Percentiles rank a stretch among this genome's conserved stretches.
Conservation (phyloP, 2,329 filamentous ascomycete genomes). For the Botrytis pseudocinerea region DNA sequence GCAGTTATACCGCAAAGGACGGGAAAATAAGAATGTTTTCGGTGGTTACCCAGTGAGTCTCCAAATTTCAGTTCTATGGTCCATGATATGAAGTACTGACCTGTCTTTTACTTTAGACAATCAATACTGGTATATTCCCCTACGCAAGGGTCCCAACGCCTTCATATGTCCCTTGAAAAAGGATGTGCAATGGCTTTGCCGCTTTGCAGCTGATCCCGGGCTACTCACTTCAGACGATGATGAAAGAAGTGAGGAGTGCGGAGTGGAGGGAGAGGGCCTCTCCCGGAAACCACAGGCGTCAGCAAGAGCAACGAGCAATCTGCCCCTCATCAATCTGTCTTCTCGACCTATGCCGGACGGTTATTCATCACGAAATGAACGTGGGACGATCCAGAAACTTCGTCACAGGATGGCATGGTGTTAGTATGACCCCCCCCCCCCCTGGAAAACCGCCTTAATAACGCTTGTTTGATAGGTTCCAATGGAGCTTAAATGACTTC, state of each 20-base stretch:
- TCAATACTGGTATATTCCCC: not conserved
- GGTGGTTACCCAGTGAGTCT: not conserved
- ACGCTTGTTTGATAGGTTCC: not conserved
- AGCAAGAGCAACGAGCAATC: not conserved
- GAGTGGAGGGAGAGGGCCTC: not conserved
- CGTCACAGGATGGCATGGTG: not conserved
- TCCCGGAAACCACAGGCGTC: not conserved
- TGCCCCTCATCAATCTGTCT: not conserved
- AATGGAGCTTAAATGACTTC: not conserved
- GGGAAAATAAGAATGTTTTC: accelerated
- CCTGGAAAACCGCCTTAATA: not conserved
- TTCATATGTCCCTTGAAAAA: not conserved
- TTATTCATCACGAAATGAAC: not conserved
- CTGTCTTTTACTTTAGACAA: not conserved
- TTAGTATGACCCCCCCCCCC: not conserved
- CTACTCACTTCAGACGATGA: not conserved
- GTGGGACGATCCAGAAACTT: not conserved
- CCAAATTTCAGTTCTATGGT: not conserved
- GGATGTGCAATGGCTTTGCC: not conserved
- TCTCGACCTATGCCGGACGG: accelerated
- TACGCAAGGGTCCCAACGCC: not conserved
- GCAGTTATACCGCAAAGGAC: not conserved
- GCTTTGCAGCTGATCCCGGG: not conserved
- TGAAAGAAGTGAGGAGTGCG: not conserved
- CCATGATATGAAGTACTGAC: not conserved